These are phyloP conservation scores for Polysphondylium violaceum DNA, from an alignment of 78 protist genomes.

Conservation along the genomic window DNA sequence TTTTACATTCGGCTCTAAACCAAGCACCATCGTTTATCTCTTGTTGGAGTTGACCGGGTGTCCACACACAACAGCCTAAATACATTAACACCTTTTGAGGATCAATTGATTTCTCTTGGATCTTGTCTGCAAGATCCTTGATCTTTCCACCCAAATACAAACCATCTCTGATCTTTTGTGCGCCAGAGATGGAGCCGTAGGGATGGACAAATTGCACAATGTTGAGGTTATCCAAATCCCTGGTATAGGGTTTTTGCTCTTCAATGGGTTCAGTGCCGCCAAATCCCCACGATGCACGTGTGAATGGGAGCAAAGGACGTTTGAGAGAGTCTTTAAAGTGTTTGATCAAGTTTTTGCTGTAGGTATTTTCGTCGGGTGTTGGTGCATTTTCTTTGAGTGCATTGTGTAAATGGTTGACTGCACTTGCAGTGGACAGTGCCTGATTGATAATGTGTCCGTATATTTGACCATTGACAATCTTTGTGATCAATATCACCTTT, in stretches of 20 bases:
- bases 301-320: slow-evolving; percentile 36
- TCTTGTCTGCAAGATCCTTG: slow-evolving; percentile 39
- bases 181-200: neutral
- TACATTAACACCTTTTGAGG: slow-evolving; percentile 7
- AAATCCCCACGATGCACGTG: slow-evolving; percentile 15
- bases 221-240: slow-evolving; percentile 7
- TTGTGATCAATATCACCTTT: slow-evolving; percentile 46
- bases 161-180: slow-evolving; percentile 30
- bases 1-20: slow-evolving; percentile 45
- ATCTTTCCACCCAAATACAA: slow-evolving; percentile 62
- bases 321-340: slow-evolving; percentile 17
- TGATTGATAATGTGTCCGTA: slow-evolving; percentile 59
- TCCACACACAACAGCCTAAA: slow-evolving; percentile 50
- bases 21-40: slow-evolving; percentile 67
- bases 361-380: neutral
- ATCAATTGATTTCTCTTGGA: slow-evolving; percentile 23
- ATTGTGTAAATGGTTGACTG: neutral
- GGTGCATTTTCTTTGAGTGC: neutral
- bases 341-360: slow-evolving; percentile 40
- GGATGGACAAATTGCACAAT: slow-evolving; percentile 44
- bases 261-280: slow-evolving; percentile 50
- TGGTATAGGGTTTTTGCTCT: neutral
- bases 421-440: neutral
- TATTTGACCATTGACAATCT: neutral
- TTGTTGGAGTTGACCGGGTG: slow-evolving; percentile 39